phyloP scores from a whole-genome alignment of 1,284 basidiomycete genomes.

The Thecaphora frezii region DNA sequence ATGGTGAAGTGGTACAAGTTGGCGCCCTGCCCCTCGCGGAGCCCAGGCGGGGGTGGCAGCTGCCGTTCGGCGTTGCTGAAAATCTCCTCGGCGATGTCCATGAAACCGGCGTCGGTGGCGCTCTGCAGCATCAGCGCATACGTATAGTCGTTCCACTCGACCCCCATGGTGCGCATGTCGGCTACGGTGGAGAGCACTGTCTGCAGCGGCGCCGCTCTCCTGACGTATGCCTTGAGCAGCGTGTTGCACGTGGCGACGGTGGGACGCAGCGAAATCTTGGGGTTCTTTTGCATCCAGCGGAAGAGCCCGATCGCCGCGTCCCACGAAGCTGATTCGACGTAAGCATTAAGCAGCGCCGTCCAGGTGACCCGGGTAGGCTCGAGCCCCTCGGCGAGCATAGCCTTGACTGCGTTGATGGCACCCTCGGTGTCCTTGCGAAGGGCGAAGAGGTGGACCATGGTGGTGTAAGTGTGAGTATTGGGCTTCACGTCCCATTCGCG shows the following conservation, averaged over 20 bases:
- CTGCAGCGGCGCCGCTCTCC: slow-evolving; percentile 74
- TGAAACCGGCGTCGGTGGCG: slow-evolving; percentile 73
- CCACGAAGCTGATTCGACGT: slow-evolving; percentile 82
- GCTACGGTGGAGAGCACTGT: slow-evolving; percentile 71
- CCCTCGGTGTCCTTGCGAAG: slow-evolving; percentile 69
- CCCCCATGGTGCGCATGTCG: slow-evolving; percentile 64
- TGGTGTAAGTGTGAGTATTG: slow-evolving; percentile 64
- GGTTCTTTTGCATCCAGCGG: slow-evolving; percentile 65
- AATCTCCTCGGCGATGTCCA: slow-evolving; percentile 71
- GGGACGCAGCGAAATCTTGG: slow-evolving; percentile 27
- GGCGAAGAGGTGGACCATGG: slow-evolving; percentile 72
- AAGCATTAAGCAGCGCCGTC: slow-evolving; percentile 76
- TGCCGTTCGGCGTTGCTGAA: slow-evolving; percentile 60
- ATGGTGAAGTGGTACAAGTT: slow-evolving; percentile 74
- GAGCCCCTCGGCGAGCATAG: slow-evolving; percentile 60
- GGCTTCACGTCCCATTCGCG: slow-evolving; percentile 64
- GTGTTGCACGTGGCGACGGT: slow-evolving; percentile 62
- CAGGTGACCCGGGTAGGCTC: slow-evolving; percentile 51
- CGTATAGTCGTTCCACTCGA: slow-evolving; percentile 69
- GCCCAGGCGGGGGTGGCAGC: slow-evolving; percentile 15
- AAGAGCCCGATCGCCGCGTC: slow-evolving; percentile 72
- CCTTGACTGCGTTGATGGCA: slow-evolving; percentile 71
- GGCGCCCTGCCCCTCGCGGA: slow-evolving; percentile 38
- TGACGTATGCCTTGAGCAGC: slow-evolving; percentile 81
- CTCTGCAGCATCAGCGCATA: slow-evolving; percentile 81